A percentile compares a stretch with the other conserved stretches of the same genome.
phyloP scores from a whole-genome alignment of 2,329 filamentous ascomycete species.

The Colletotrichum sp. region DNA sequence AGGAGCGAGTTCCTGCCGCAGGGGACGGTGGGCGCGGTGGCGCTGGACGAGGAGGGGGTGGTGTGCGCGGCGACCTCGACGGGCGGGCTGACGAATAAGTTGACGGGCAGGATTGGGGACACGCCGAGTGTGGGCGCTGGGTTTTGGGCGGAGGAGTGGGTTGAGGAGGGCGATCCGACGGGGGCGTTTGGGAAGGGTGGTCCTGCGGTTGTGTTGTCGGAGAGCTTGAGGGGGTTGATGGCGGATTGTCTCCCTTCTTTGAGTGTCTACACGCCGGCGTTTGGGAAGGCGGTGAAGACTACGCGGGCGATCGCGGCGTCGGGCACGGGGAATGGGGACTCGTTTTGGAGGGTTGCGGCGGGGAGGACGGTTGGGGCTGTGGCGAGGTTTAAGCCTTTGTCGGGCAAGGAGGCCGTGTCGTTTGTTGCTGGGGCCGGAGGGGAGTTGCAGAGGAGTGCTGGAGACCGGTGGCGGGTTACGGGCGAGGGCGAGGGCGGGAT shows the following conservation, averaged over 20 bases:
- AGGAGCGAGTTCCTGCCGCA: slow-evolving; percentile 74
- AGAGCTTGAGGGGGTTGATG: slow-evolving; percentile 52
- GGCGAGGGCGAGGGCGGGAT: slow-evolving; percentile 86
- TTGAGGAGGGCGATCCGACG: slow-evolving; percentile 47
- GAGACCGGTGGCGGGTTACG: slow-evolving; percentile 72
- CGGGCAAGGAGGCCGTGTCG: slow-evolving; percentile 63
- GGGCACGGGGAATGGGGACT: slow-evolving; percentile 88
- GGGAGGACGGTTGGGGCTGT: slow-evolving; percentile 76
- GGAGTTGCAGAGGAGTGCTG: slow-evolving; percentile 77
- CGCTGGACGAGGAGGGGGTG: slow-evolving; percentile 76
- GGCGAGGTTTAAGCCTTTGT: slow-evolving; percentile 63
- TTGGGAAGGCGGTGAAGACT: slow-evolving; percentile 25
- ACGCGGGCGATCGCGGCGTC: slow-evolving; percentile 65
- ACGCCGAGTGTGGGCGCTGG: slow-evolving; percentile 85
- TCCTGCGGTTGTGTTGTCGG: slow-evolving; percentile 37
- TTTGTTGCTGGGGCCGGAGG: slow-evolving; percentile 74
- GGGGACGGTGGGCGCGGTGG: slow-evolving; percentile 85
- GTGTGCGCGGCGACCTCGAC: slow-evolving; percentile 72
- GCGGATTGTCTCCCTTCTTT: slow-evolving; percentile 66
- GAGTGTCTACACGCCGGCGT: slow-evolving; percentile 35
- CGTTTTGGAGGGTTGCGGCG: slow-evolving; percentile 77
- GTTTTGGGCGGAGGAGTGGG: slow-evolving; percentile 91
- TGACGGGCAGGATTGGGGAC: slow-evolving; percentile 84
- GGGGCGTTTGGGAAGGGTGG: slow-evolving; percentile 15
- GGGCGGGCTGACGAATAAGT: slow-evolving; percentile 87